Base-by-base conservation (phyloP, 306 rosid species). In the Canavalia ensiformis region DNA sequence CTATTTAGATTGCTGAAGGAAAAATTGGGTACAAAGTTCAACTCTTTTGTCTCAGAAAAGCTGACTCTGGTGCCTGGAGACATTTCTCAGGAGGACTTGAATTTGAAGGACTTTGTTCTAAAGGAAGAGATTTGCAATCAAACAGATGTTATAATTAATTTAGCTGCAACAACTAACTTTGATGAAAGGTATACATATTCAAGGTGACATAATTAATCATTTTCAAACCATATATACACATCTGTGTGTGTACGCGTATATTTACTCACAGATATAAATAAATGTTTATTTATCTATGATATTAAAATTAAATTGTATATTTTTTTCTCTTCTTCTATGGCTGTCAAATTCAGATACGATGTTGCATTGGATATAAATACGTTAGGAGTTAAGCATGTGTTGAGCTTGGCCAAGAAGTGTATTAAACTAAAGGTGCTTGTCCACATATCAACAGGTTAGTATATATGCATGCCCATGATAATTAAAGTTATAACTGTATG, bases 161-260 rank as follows among this genome's bases (percentile, higher is more conserved):
- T 94, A 30, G 97, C 97, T 54, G 97, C 97, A 5, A 91, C 93
- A 3, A 94, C 98, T 9, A 87, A 89, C 35, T 91, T 94, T 33
- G 90, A 94, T 66, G 92, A 91, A 79, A 91, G 98, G 98, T 91
- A 82, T n/a, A 35, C 25, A 18, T 18, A 18, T 18, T 18, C 25
- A 18, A 18, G 25, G 25, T 18, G 25, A 18, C 25, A 18, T 18
- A 18, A 18, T 18, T 18, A 18, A 18, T 18, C 25, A 18, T 18
- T 18, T 18, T 18, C 25, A 18, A 18, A 18, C 25, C 25, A 18
- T 18, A 18, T 18, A 18, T 18, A 18, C 25, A 18, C 25, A 18
- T 18, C 25, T 18, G 25, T 18, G 25, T 30, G 25, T 13, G 31
- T 25, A 34, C 66, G 25, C 41, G 34, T 45, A 45, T 18, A 5